These are phyloP conservation scores for Phlebopus sp. DNA, from an alignment of 1,284 basidiomycete genomes.

Conservation along the genomic window DNA sequence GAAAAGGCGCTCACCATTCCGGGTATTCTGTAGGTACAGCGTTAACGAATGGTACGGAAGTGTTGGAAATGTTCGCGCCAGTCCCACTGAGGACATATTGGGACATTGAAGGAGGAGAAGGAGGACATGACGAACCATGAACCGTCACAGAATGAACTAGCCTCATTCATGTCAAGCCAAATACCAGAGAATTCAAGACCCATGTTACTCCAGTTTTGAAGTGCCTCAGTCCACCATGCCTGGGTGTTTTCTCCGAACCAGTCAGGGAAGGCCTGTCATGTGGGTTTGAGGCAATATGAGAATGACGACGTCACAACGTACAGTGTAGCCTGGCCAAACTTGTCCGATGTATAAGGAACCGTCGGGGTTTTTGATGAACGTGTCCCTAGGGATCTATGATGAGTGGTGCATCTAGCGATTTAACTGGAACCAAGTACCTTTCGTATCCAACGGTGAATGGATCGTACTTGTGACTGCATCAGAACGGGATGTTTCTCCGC, in stretches of 20 bases:
- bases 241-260: conserved; percentile 60
- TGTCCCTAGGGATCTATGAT: conserved; percentile 39
- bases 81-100: conserved; percentile 38
- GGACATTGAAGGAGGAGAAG: background rate
- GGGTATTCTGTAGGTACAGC: conserved; percentile 52
- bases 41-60: conserved; percentile 36
- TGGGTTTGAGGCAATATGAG: background rate
- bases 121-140: conserved; percentile 44
- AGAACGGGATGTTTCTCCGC: background rate
- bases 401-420: background rate
- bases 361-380: conserved; percentile 62
- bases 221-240: conserved; percentile 52
- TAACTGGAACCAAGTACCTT: conserved; percentile 26
- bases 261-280: conserved; percentile 52
- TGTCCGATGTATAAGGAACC: conserved; percentile 62
- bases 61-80: conserved; percentile 40
- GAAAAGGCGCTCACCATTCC: conserved; percentile 42
- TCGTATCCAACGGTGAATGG: conserved; percentile 41
- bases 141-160: conserved; percentile 57
- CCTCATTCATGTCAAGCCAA: conserved; percentile 75
- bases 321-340: conserved; percentile 53
- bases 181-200: conserved; percentile 62
- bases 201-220: conserved; percentile 51
- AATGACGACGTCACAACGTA: conserved; percentile 14
- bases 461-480: conserved; percentile 33